Evolutionary conservation across 2,329 filamentous ascomycete genomes (phyloP), one percentile per base, ranked within the genome.

Genomic region (Kalmusia sp.): DNA sequence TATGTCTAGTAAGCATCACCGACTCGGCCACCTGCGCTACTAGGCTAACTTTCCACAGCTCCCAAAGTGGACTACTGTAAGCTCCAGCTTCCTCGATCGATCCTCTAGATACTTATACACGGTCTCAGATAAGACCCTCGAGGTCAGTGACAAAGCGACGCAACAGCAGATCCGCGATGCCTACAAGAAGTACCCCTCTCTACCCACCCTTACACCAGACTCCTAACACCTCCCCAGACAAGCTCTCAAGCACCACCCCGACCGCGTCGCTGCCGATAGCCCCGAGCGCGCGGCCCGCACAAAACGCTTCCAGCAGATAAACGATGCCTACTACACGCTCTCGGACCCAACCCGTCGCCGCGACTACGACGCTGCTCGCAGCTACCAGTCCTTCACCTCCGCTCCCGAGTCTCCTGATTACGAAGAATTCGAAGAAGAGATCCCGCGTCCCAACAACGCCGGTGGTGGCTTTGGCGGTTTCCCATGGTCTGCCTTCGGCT

Each of bases 261-360:
- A 99, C 74, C 90, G 95, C 54, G 92, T 99, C 34, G 83, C 92
- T 24, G 79, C 84, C 61, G 87, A 92, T 76, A 93, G 92, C 4
- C 91, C 93, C 31, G 92, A 98, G 64, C 91, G 93, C 59, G 76
- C 86, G 19, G 76, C 84, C 11, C 90, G 93, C 68, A 99, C 95
- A 5, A 90, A 90, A 69, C 88, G 88, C 71, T 96, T 96, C 79
- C 92, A 96, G 75, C 85, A 90, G 61, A 90, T 96, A 68, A 96
- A 96, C 78, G 92, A 96, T 70, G 92, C 92, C 58, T 96, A 96
- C 81, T 96, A 91, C 75, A 93, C 91, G 0, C 87, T 98, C 24
- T 96, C 91, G 0, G 93, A 98, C 72, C 71, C 87, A 7, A 77
- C 80, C 0, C 86, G 93, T 24, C 87, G 93, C 48, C 83, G 86